phyloP scores from a whole-genome alignment of 164 flowering plant species.

The Aristolochia contorta region DNA sequence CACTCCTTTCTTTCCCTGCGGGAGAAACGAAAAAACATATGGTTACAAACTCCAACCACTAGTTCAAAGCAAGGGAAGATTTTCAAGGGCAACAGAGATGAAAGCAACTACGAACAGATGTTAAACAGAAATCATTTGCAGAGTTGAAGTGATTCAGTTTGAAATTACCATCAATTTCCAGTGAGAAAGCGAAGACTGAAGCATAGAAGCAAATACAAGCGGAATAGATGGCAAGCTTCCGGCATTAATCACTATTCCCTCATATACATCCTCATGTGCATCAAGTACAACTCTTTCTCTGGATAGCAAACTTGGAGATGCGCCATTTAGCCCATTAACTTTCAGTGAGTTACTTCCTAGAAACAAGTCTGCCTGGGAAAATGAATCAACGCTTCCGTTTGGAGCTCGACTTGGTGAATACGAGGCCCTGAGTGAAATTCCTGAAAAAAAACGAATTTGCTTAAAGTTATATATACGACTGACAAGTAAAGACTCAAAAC shows the following conservation, averaged over 20 bases:
- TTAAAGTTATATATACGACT: background rate
- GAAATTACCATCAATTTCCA: conserved; percentile 61
- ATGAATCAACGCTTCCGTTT: conserved; percentile 19
- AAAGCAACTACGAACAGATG: background rate
- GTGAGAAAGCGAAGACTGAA: conserved; percentile 49
- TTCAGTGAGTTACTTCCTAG: conserved; percentile 17
- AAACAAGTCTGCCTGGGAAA: conserved; percentile 20
- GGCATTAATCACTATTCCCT: conserved; percentile 58
- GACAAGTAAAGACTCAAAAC: background rate
- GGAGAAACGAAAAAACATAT: conserved; percentile 1
- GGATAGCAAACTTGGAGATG: conserved; percentile 12
- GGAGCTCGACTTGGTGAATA: conserved; percentile 25
- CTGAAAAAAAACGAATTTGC: conserved; percentile 12
- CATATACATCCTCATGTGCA: conserved; percentile 65
- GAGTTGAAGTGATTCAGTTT: background rate
- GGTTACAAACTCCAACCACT: background rate
- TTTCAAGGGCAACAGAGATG: background rate
- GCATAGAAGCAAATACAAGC: conserved; percentile 35
- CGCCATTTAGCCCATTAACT: conserved; percentile 34
- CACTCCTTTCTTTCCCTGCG: conserved; percentile 83
- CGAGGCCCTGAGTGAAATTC: conserved; percentile 33
- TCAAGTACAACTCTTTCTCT: conserved; percentile 31
- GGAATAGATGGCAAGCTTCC: conserved; percentile 51
- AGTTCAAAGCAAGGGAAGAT: background rate
- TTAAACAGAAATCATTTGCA: background rate